Evolutionary conservation across 2,329 filamentous ascomycete species (phyloP).

Genomic region (Sporothrix phasma): DNA sequence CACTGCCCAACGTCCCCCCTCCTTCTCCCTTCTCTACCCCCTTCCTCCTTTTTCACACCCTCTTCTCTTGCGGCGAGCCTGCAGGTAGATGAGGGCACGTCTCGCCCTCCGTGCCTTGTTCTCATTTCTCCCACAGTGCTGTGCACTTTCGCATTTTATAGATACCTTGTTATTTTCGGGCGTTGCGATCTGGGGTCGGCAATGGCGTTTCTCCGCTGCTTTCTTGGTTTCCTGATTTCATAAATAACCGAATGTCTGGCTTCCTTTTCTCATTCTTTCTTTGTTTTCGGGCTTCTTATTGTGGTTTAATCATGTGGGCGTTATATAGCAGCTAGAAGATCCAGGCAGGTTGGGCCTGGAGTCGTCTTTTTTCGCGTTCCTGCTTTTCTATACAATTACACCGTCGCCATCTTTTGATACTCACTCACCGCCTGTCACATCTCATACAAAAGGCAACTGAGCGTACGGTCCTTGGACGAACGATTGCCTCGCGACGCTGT

Average conservation of each 20-base stretch:
- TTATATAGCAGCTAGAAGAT: background rate
- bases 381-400: no score
- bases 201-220: background rate
- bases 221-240: background rate
- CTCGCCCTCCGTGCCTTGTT: background rate
- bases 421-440: no score
- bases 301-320: background rate
- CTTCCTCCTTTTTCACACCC: background rate
- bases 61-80: background rate
- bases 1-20: background rate
- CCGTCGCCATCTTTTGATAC: background rate
- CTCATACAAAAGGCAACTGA: background rate
- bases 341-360: background rate
- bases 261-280: background rate
- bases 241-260: no score
- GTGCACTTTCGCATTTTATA: background rate
- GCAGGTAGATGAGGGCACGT: background rate
- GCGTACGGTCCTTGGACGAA: background rate
- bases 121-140: background rate
- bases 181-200: background rate
- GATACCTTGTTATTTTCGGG: slow-evolving; percentile 11
- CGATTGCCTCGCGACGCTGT: background rate
- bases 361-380: background rate
- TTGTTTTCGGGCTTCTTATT: background rate
- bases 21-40: background rate